A percentile compares a stretch with the other conserved stretches of the same genome.
Conservation (phyloP, 2,329 filamentous ascomycete genomes). For the Furcasterigmium furcatum region DNA sequence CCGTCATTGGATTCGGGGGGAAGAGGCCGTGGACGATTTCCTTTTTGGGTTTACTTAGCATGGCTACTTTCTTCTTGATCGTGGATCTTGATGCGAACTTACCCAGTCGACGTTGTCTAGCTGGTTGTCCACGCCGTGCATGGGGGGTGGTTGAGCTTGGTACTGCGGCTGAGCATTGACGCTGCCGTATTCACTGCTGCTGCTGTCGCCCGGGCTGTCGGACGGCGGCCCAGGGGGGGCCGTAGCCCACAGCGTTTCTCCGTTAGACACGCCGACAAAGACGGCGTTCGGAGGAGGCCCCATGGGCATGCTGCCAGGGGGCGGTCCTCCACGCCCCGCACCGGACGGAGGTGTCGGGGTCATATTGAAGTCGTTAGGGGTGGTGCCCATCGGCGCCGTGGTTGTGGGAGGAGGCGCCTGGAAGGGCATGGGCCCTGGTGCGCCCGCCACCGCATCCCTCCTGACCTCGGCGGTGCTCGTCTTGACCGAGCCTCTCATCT, state of each 20-base stretch:
- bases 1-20: constrained; percentile 32
- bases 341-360: constrained; percentile 5
- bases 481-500: constrained; percentile 48
- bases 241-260: constrained; percentile 42
- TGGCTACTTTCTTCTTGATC: too few species aligned
- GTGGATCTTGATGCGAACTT: too few species aligned
- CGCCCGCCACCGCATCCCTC: constrained; percentile 27
- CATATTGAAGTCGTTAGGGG: constrained; percentile 7
- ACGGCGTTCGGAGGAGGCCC: constrained; percentile 26
- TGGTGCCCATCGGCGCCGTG: constrained; percentile 4
- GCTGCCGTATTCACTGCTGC: constrained; percentile 27
- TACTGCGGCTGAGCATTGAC: background rate
- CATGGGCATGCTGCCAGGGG: constrained; percentile 3
- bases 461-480: constrained; percentile 34
- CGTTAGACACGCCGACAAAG: constrained; percentile 44
- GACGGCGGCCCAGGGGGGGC: constrained; percentile 27
- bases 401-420: background rate
- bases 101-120: constrained; percentile 65
- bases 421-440: constrained; percentile 13
- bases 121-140: constrained; percentile 26
- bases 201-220: constrained; percentile 35
- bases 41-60: constrained; percentile 14
- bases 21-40: constrained; percentile 33
- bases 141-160: constrained; percentile 2
- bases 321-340: constrained; percentile 4